phyloP scores from a whole-genome alignment of 2,329 filamentous ascomycete genomes.

The Aspergillus japonicus region DNA sequence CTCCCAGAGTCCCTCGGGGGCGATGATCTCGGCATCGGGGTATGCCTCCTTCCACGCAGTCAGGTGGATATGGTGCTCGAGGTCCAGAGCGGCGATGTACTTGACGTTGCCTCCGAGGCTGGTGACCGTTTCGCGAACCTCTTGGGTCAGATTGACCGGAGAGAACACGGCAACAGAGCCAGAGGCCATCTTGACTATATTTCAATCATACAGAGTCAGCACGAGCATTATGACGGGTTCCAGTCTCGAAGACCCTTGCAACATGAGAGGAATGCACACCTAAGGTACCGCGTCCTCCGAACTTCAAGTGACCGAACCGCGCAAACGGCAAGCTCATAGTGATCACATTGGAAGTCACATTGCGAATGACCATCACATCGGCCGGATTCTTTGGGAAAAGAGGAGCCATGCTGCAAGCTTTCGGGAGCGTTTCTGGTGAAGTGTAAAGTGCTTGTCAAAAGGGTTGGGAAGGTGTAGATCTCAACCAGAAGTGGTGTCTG shows the following conservation, averaged over 20 bases:
- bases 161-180: conserved; percentile 87
- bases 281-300: conserved; percentile 85
- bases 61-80: conserved; percentile 94
- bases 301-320: conserved; percentile 73
- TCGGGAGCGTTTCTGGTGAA: background rate
- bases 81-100: conserved; percentile 84
- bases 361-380: conserved; percentile 85
- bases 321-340: conserved; percentile 69
- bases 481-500: background rate
- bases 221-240: background rate
- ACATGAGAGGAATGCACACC: conserved; percentile 52
- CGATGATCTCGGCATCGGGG: conserved; percentile 76
- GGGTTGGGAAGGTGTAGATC: background rate
- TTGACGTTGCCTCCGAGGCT: conserved; percentile 66
- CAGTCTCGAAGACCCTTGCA: background rate
- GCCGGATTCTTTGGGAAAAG: conserved; percentile 70
- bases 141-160: conserved; percentile 78
- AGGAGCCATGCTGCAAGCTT: conserved; percentile 22
- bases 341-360: conserved; percentile 71
- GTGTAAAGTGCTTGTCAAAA: background rate
- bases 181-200: conserved; percentile 70
- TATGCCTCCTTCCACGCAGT: conserved; percentile 79
- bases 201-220: background rate
- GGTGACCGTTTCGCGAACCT: conserved; percentile 63
- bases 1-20: conserved; percentile 76